Evolutionary conservation across 257 asterid genomes (phyloP), one percentile per base, ranked within the genome.

Genomic region (Solanum chaucha): DNA sequence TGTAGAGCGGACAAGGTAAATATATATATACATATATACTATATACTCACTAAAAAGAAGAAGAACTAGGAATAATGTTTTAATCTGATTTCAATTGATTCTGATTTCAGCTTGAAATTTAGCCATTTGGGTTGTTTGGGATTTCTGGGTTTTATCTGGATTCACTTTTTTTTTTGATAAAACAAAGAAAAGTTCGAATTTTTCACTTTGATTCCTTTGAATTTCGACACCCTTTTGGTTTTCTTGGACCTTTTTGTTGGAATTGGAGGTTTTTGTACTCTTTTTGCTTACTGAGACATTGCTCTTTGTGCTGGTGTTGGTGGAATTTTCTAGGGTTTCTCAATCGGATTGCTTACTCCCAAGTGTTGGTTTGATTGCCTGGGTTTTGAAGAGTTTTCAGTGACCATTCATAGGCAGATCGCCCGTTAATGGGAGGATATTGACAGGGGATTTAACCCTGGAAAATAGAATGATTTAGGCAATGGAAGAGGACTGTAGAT

Each of bases 401-500:
- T 85, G 41, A 55, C 22, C 26, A 82, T 86, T 86, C 8, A 22
- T 81, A 38, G 71, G 34, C 28, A 44, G 73, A 40, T 72, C 67
- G 78, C 55, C 58, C 35, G 14, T 32, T 68, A 85, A 72, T 86
- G 83, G 82, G 48, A 67, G 82, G 6, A 17, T 77, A 20, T 73
- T 65, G 73, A 46, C 67, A 28, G 75, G 35, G 78, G 59, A 38
- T 41, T 84, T 68, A 38, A 84, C 32, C 46, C 70, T 82, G 46
- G 51, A 17, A 48, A 83, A 35, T 68, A 34, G 77, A 61, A 48
- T 83, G 75, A 61, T 44, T 83, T 48, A 48, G 83, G 89, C 86
- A 19, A 88, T 90, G 91, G 89, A 88, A 85, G 92, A 87, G 84
- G 91, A 88, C 84, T 88, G 90, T 67, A 87, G 91, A 48, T 86